Evolutionary conservation across 371 early-diverging fungal genomes (phyloP).

Genomic region (Mucor velutinosus): DNA sequence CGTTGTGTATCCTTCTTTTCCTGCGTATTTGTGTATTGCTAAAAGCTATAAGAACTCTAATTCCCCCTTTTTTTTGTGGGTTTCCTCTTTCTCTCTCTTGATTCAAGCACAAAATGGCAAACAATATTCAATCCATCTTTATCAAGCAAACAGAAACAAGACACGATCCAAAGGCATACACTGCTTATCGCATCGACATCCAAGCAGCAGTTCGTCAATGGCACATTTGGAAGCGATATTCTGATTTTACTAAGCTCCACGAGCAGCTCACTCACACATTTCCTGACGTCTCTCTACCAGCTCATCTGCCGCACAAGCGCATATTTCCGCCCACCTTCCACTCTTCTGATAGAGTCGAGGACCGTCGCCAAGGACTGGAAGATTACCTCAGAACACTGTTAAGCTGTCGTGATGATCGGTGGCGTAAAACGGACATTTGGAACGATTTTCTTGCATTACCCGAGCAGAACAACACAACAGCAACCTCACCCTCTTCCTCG

Average conservation of each 20-base stretch:
- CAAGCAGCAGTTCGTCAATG: conserved; percentile 82
- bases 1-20: neutral
- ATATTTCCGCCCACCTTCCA: conserved; percentile 62
- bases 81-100: conserved; percentile 12
- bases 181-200: conserved; percentile 70
- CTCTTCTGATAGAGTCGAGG: conserved; percentile 70
- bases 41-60: neutral
- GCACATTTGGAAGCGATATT: conserved; percentile 85
- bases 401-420: conserved; percentile 70
- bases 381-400: conserved; percentile 76
- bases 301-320: conserved; percentile 66
- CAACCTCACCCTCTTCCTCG: conserved; percentile 47
- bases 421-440: conserved; percentile 77
- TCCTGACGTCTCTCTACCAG: conserved; percentile 60
- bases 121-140: conserved; percentile 63
- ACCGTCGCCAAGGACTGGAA: conserved; percentile 78
- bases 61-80: neutral
- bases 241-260: conserved; percentile 76
- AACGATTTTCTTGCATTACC: conserved; percentile 74
- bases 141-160: conserved; percentile 64
- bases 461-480: conserved; percentile 8
- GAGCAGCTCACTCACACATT: conserved; percentile 48
- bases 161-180: conserved; percentile 65
- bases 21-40: neutral
- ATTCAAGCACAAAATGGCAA: conserved; percentile 9